Evolutionary conservation across 2,329 filamentous ascomycete species (phyloP), one percentile per base, ranked within the genome.

Genomic region (Aspergillus brasiliensis): DNA sequence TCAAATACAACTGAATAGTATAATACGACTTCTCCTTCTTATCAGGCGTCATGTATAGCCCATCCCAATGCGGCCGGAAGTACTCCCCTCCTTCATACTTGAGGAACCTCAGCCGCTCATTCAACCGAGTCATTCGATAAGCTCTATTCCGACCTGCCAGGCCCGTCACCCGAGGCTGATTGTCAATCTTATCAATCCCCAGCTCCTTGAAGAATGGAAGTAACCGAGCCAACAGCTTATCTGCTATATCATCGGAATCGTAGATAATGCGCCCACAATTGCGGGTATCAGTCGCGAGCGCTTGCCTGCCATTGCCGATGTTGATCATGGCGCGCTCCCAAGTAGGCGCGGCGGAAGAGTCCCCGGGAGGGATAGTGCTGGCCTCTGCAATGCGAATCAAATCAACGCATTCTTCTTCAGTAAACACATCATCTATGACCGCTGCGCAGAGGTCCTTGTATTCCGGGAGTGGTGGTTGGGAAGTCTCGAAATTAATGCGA

Each of bases 251-350:
- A 13, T 83, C 76, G 69, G 31, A 34, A 34, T 95, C 90, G 84
- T 87, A 91, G 65, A 95, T 88, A 64, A 94, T 91, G 3, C 91
- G 83, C n/a, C 88, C 88, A 67, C 88, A 88, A 62, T 90, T 88
- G 15, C 91, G 82, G 51, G 85, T 85, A 8, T 86, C 82, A 1
- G 83, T 78, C 3, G 81, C 76, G 44, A 87, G 73, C 2, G 80
- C 74, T 74, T 94, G 87, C 58, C 72, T 78, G 3, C 89, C 89
- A 4, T 74, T 73, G 5, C 89, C 89, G 23, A 86, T 73, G 70
- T 89, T 89, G 59, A 93, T 81, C 73, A 91, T 81, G 0, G 91
- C 91, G 2, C 86, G 84, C 52, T 82, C 80, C 91, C 91, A 94
- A 1, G 78, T 73, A 60, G 68, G 76, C 3, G 54, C 49, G 6